Evolutionary conservation across 1,284 basidiomycete species (phyloP).

Genomic region (Cryptococcus floricola): DNA sequence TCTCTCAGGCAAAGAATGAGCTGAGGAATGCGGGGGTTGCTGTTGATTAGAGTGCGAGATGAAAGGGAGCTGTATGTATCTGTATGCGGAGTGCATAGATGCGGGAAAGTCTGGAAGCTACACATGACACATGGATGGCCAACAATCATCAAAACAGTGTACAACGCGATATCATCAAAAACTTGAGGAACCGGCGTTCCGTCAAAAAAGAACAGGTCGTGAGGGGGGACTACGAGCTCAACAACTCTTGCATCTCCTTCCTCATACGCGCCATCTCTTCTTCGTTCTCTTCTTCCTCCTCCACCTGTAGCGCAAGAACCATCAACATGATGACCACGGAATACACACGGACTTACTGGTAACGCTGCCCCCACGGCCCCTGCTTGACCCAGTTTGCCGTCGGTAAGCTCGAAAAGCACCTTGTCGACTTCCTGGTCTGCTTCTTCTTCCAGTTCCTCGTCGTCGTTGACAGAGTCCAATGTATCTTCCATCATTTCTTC

Average conservation of each 20-base stretch:
- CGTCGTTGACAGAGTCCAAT: constrained; percentile 73
- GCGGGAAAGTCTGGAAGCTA: background rate
- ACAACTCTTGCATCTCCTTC: constrained; percentile 74
- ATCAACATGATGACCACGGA: background rate
- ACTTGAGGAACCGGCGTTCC: background rate
- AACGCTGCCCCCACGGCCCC: constrained; percentile 68
- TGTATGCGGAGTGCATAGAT: background rate
- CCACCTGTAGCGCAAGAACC: constrained; percentile 13
- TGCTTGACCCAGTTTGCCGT: constrained; percentile 86
- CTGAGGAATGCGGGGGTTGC: constrained; percentile 62
- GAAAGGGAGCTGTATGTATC: background rate
- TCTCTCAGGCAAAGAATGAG: constrained; percentile 65
- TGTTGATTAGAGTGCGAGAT: constrained; percentile 52
- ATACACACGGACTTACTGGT: constrained; percentile 60
- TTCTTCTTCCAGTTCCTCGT: constrained; percentile 93
- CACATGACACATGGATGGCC: background rate
- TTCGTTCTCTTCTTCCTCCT: constrained; percentile 76
- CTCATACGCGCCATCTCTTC: constrained; percentile 81
- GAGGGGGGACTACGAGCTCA: constrained; percentile 58
- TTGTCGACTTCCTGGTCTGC: constrained; percentile 97
- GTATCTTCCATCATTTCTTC: constrained; percentile 90
- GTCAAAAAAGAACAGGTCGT: background rate
- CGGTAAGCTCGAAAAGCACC: constrained; percentile 89
- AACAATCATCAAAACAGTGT: background rate
- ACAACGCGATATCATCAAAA: background rate